These are phyloP conservation scores for Phialocephala subalpina DNA, from an alignment of 2,329 filamentous ascomycete genomes.

Conservation along the genomic window DNA sequence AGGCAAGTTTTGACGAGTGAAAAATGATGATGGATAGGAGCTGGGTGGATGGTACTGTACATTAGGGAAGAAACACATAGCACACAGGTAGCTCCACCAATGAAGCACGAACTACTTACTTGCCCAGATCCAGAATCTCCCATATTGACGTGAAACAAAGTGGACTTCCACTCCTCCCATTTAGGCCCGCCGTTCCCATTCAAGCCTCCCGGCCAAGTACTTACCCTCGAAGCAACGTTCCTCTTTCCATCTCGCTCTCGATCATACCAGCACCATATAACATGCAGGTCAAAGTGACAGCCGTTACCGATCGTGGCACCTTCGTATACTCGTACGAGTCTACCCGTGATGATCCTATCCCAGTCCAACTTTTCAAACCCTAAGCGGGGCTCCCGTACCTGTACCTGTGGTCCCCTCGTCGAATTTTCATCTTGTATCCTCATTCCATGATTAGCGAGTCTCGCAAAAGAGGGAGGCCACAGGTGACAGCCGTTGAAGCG, in stretches of 20 bases:
- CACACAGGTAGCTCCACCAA: neutral
- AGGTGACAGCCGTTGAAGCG: conserved; percentile 2
- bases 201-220: neutral
- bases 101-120: neutral
- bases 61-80: neutral
- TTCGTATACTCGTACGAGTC: neutral
- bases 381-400: neutral
- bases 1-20: neutral
- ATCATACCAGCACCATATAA: neutral
- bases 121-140: neutral
- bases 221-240: neutral
- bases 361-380: too few species aligned
- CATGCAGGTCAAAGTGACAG: neutral
- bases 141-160: neutral
- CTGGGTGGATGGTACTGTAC: neutral
- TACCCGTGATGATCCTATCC: too few species aligned
- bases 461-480: neutral
- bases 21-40: neutral
- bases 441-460: neutral
- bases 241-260: neutral
- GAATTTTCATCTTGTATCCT: conserved; percentile 3
- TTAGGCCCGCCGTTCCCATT: neutral
- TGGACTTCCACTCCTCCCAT: neutral
- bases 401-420: neutral
- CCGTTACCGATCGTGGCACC: neutral